Evolutionary conservation across 1,284 basidiomycete species (phyloP).

Genomic region (Singerocomus rubriflavus): DNA sequence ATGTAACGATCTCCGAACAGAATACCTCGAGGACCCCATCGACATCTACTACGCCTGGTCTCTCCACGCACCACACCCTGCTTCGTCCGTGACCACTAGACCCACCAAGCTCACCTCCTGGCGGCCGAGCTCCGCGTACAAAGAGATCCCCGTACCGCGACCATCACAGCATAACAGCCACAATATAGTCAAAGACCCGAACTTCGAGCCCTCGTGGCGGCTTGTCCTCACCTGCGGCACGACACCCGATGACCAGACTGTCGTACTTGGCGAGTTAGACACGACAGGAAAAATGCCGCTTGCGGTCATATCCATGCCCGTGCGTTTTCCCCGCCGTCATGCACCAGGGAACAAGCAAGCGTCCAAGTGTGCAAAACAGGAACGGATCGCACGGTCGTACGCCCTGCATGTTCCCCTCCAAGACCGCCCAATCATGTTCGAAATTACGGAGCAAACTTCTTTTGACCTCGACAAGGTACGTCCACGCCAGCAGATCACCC

Average conservation of each 20-base stretch:
- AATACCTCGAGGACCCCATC: constrained; percentile 46
- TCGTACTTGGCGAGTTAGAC: constrained; percentile 36
- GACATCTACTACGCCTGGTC: constrained; percentile 60
- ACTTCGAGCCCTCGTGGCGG: constrained; percentile 48
- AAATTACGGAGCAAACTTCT: constrained; percentile 73
- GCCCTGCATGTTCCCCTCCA: constrained; percentile 36
- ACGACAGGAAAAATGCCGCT: constrained; percentile 44
- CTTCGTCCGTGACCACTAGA: constrained; percentile 32
- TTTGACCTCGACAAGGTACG: constrained; percentile 88
- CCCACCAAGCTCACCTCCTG: constrained; percentile 71
- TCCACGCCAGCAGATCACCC: neutral
- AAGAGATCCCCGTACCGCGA: constrained; percentile 61
- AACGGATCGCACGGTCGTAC: constrained; percentile 54
- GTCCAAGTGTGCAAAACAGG: constrained; percentile 54
- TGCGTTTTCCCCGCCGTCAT: constrained; percentile 42
- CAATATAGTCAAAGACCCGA: constrained; percentile 26
- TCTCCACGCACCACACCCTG: constrained; percentile 19
- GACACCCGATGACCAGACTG: constrained; percentile 20
- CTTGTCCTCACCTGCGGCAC: constrained; percentile 51
- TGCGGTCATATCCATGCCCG: constrained; percentile 64
- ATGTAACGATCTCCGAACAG: constrained; percentile 79
- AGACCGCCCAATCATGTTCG: constrained; percentile 36
- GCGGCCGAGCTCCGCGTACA: constrained; percentile 65
- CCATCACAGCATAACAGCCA: constrained; percentile 43
- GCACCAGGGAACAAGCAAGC: constrained; percentile 6